A percentile compares a stretch with the other conserved stretches of the same genome.
Evolutionary conservation across 2,329 filamentous ascomycete species (phyloP).

Genomic region (Catunica adiposa): DNA sequence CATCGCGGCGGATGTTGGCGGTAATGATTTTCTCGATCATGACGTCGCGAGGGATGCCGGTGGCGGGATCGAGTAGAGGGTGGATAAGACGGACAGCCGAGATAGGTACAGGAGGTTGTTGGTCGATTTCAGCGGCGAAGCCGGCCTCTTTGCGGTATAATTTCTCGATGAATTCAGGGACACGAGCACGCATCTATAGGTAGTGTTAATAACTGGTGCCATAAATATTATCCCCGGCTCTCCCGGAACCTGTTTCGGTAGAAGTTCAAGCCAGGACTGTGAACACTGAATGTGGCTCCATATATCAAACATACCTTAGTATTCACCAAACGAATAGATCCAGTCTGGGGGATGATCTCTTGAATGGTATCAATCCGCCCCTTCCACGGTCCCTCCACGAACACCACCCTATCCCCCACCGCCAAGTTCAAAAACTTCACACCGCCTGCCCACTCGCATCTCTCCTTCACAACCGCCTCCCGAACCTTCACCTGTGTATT

Average conservation of each 20-base stretch:
- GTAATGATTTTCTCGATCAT: constrained; percentile 57
- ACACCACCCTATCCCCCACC: constrained; percentile 61
- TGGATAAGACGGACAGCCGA: constrained; percentile 67
- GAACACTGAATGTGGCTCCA: no score
- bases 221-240: not conserved
- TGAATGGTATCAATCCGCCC: constrained; percentile 67
- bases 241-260: not conserved
- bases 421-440: constrained; percentile 43
- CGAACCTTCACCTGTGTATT: constrained; percentile 20
- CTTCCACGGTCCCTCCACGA: constrained; percentile 61
- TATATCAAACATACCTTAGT: constrained; percentile 44
- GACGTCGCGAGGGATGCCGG: constrained; percentile 52
- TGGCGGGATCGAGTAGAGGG: constrained; percentile 49
- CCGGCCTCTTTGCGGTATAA: constrained; percentile 26
- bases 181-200: constrained; percentile 4
- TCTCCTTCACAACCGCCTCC: constrained; percentile 24
- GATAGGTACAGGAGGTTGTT: constrained; percentile 45
- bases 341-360: constrained; percentile 35
- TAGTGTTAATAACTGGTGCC: not conserved
- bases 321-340: constrained; percentile 44
- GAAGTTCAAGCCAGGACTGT: no score
- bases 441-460: constrained; percentile 40
- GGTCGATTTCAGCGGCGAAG: constrained; percentile 21
- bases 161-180: constrained; percentile 13
- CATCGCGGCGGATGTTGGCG: constrained; percentile 26